Evolutionary conservation across 495 filamentous ascomycete species (phyloP).

Genomic region (Aspergillus asperescens): DNA sequence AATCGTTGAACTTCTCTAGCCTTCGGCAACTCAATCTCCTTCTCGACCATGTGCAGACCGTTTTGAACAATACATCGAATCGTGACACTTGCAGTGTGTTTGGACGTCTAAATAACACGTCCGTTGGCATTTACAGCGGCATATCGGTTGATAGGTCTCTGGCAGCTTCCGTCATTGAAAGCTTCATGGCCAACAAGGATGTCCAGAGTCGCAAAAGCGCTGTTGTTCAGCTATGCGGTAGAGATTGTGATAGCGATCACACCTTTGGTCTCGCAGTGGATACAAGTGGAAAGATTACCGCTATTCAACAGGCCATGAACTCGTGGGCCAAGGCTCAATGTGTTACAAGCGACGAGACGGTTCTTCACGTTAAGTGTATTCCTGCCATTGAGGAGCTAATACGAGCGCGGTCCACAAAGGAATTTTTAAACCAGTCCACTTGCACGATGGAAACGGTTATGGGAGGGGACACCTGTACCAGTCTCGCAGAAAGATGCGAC

Average conservation of each 20-base stretch:
- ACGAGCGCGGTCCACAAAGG: neutral
- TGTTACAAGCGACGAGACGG: neutral
- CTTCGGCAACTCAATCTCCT: neutral
- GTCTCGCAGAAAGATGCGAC: conserved; percentile 37
- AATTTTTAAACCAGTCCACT: too few relatives aligned
- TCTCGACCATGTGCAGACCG: neutral
- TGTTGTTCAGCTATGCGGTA: conserved; percentile 1
- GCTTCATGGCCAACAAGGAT: neutral
- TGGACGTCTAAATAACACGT: neutral
- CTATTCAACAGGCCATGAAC: neutral
- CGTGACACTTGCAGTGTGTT: neutral
- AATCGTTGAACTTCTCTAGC: neutral
- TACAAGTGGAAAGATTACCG: neutral
- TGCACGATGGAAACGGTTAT: conserved; percentile 8
- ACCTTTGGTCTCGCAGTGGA: conserved; percentile 6
- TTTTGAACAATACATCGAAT: neutral
- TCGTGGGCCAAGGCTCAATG: conserved; percentile 1
- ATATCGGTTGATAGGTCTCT: neutral
- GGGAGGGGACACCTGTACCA: conserved; percentile 35
- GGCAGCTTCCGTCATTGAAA: neutral
- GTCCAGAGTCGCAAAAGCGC: neutral
- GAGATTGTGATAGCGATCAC: neutral
- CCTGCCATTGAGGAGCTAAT: neutral
- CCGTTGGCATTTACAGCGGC: conserved; percentile 6
- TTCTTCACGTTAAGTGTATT: neutral